Conservation (phyloP, 75 land plant genomes). For the Selaginella moellendorffii region DNA sequence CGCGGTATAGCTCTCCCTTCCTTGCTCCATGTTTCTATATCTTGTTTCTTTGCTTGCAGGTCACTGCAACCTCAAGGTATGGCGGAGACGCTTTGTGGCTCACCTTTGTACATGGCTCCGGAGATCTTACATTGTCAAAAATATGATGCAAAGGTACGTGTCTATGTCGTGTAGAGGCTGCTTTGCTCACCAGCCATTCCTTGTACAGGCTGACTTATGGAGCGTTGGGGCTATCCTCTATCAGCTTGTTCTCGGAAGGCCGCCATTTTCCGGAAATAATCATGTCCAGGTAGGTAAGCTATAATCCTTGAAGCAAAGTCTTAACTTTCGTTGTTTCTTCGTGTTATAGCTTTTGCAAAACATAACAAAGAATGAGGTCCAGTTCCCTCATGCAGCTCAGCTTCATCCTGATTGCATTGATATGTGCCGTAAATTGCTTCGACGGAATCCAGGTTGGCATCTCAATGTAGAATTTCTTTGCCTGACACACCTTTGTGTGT, state of each 20-base stretch:
- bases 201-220: conserved; percentile 95
- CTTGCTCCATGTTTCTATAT: conserved; percentile 1
- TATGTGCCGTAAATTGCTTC: conserved; percentile 65
- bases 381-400: conserved; percentile 45
- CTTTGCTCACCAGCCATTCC: not conserved
- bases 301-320: not conserved
- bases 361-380: conserved; percentile 56
- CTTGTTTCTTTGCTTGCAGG: too few relatives aligned
- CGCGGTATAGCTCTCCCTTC: conserved; percentile 46
- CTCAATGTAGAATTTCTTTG: conserved; percentile 15
- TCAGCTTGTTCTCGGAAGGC: conserved; percentile 82
- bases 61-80: conserved; percentile 76
- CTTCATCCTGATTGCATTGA: conserved; percentile 65
- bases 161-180: not conserved
- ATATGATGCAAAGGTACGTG: conserved; percentile 93
- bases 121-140: conserved; percentile 85
- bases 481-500: not conserved
- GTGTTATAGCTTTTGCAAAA: conserved; percentile 69
- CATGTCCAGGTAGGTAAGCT: conserved; percentile 48
- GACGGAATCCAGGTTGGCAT: conserved; percentile 78
- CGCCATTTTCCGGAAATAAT: conserved; percentile 74
- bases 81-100: conserved; percentile 98
- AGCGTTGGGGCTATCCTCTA: conserved; percentile 95
- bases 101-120: conserved; percentile 99
- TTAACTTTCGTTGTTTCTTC: not conserved